phyloP scores from a whole-genome alignment of 306 rosid species.

The Casuarina glauca region DNA sequence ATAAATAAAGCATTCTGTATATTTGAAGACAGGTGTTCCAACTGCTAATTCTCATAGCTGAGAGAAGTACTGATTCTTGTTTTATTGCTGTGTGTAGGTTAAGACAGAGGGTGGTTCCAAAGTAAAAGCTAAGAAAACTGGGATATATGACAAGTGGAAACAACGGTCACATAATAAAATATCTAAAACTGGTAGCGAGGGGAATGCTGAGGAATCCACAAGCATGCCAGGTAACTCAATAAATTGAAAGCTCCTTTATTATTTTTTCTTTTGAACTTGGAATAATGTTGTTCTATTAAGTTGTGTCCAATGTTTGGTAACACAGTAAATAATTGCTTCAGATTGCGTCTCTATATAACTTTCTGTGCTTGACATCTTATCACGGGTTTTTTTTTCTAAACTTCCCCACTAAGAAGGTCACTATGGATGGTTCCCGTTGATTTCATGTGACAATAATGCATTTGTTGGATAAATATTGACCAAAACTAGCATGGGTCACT shows the following conservation, averaged over 20 bases:
- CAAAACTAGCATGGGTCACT: no score
- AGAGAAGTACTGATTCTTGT: constrained; percentile 10
- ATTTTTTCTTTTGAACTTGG: not conserved
- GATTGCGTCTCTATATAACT: not conserved
- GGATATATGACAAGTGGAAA: constrained; percentile 88
- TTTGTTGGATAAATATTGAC: not conserved
- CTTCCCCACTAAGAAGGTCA: not conserved
- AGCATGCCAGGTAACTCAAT: constrained; percentile 47
- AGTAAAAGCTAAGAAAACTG: constrained; percentile 75
- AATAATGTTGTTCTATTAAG: not conserved
- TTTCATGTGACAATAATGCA: not conserved
- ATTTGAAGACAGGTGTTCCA: not conserved
- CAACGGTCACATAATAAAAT: constrained; percentile 69
- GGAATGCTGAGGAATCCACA: constrained; percentile 42
- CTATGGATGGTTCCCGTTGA: not conserved
- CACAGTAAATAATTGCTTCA: not conserved
- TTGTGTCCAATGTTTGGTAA: constrained; percentile 4
- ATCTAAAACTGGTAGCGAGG: constrained; percentile 58
- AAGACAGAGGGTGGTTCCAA: constrained; percentile 94
- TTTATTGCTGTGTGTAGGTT: constrained; percentile 41
- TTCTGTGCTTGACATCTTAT: not conserved
- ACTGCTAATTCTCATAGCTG: constrained; percentile 7
- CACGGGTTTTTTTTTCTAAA: not conserved
- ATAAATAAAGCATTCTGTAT: not conserved
- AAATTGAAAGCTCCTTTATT: constrained; percentile 5